Percentiles rank a stretch among this genome's conserved stretches.
phyloP scores from a whole-genome alignment of 805 yeast species.

The Saturnispora quitensis region DNA sequence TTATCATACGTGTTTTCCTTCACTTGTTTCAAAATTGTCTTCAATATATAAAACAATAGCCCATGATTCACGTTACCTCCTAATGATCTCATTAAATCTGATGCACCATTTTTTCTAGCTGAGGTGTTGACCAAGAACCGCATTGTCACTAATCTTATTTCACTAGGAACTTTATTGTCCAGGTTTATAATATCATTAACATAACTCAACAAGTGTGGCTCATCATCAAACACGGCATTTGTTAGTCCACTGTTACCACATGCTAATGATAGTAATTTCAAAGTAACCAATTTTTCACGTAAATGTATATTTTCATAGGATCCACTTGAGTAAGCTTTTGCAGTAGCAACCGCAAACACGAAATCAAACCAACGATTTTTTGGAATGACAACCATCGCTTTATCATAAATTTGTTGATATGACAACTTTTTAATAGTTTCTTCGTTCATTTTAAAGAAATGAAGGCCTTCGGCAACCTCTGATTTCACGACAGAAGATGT shows the following conservation, averaged over 20 bases:
- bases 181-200: slow-evolving; percentile 68
- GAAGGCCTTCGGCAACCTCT: slow-evolving; percentile 36
- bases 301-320: slow-evolving; percentile 44
- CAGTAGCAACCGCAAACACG: slow-evolving; percentile 49
- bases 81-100: slow-evolving; percentile 65
- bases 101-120: slow-evolving; percentile 56
- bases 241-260: slow-evolving; percentile 52
- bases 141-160: slow-evolving; percentile 50
- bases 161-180: slow-evolving; percentile 43
- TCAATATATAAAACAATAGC: slow-evolving; percentile 58
- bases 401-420: slow-evolving; percentile 54
- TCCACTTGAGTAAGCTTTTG: slow-evolving; percentile 59
- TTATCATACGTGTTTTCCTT: slow-evolving; percentile 25
- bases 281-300: slow-evolving; percentile 49
- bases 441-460: slow-evolving; percentile 41
- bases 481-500: slow-evolving; percentile 11
- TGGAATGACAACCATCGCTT: slow-evolving; percentile 50
- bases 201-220: slow-evolving; percentile 60
- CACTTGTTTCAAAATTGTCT: slow-evolving; percentile 48
- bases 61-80: slow-evolving; percentile 90
- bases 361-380: slow-evolving; percentile 55
- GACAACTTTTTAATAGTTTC: slow-evolving; percentile 47
- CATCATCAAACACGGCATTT: slow-evolving; percentile 59
- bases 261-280: slow-evolving; percentile 61
- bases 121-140: slow-evolving; percentile 65